Conservation (phyloP, 2,329 filamentous ascomycete species). For the Saccharata proteae region DNA sequence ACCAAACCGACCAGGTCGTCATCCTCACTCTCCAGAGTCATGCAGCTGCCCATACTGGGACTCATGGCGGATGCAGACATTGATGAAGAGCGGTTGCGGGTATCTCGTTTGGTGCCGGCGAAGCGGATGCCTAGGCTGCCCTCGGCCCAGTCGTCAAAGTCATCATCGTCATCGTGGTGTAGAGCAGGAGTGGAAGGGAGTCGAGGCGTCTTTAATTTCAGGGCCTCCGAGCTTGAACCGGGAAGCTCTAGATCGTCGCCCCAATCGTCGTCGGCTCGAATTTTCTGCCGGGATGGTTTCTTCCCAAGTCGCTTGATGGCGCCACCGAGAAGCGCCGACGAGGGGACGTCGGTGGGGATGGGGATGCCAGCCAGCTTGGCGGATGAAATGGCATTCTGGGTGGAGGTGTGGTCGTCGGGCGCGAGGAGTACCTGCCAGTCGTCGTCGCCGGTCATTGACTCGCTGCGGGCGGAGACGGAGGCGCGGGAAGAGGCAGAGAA, state of each 20-base stretch:
- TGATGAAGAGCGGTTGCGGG: slow-evolving; percentile 71
- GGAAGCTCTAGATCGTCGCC: slow-evolving; percentile 38
- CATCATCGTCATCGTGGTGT: slow-evolving; percentile 51
- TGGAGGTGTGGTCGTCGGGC: slow-evolving; percentile 74
- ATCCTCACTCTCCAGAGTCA: slow-evolving; percentile 86
- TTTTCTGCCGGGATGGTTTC: slow-evolving; percentile 31
- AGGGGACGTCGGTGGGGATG: slow-evolving; percentile 72
- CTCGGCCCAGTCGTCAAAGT: slow-evolving; percentile 86
- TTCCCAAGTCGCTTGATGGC: slow-evolving; percentile 81
- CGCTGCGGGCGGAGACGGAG: slow-evolving; percentile 76
- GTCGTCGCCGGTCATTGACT: slow-evolving; percentile 64
- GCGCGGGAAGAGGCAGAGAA: slow-evolving; percentile 60
- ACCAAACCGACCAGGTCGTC: slow-evolving; percentile 85
- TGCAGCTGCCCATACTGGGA: slow-evolving; percentile 81
- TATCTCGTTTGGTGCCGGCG: slow-evolving; percentile 71
- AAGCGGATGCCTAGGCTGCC: slow-evolving; percentile 85
- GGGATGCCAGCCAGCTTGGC: slow-evolving; percentile 86
- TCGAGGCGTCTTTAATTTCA: slow-evolving; percentile 29
- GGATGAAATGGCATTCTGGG: slow-evolving; percentile 72
- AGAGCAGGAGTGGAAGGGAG: slow-evolving; percentile 31
- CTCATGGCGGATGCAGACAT: slow-evolving; percentile 81
- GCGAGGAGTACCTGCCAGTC: slow-evolving; percentile 80
- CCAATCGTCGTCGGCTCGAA: slow-evolving; percentile 39
- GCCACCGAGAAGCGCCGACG: slow-evolving; percentile 80
- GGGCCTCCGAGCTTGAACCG: slow-evolving; percentile 19